Conservation (phyloP, 257 asterid species). For the Solanum corneliomulleri region DNA sequence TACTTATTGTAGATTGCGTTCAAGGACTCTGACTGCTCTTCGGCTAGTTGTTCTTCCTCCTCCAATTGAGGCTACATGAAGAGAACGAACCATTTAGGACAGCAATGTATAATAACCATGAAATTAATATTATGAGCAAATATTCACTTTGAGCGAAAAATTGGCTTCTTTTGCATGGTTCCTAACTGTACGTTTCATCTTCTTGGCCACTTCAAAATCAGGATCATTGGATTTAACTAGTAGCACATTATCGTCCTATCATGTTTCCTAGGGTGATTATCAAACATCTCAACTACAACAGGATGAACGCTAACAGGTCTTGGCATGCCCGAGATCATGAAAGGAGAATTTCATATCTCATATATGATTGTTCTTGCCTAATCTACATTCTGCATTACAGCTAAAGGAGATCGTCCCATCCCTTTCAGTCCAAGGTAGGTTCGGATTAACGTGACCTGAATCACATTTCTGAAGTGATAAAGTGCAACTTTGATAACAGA, state of each 20-base stretch:
- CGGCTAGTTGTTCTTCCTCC: constrained; percentile 2
- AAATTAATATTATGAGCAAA: not conserved
- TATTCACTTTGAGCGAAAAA: not conserved
- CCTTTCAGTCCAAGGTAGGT: not conserved
- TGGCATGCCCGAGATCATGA: constrained; percentile 2
- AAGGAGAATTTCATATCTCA: not conserved
- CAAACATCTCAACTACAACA: not conserved
- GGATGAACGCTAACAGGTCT: not conserved
- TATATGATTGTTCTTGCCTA: not conserved
- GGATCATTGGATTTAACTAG: not conserved
- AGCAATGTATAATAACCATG: not conserved
- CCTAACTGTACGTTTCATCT: not conserved
- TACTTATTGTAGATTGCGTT: not conserved
- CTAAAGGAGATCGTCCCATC: not conserved
- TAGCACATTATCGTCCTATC: not conserved
- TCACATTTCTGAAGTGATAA: not conserved
- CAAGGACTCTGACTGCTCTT: not conserved
- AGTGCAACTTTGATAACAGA: constrained; percentile 1
- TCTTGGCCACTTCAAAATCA: not conserved
- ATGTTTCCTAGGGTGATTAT: not conserved
- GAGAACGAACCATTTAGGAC: not conserved
- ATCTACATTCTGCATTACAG: not conserved
- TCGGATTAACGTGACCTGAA: not conserved
- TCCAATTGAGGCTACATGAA: not conserved
- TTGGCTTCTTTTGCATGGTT: not conserved